Evolutionary conservation across 2,329 filamentous ascomycete species (phyloP).

Genomic region (Botryotinia convoluta): DNA sequence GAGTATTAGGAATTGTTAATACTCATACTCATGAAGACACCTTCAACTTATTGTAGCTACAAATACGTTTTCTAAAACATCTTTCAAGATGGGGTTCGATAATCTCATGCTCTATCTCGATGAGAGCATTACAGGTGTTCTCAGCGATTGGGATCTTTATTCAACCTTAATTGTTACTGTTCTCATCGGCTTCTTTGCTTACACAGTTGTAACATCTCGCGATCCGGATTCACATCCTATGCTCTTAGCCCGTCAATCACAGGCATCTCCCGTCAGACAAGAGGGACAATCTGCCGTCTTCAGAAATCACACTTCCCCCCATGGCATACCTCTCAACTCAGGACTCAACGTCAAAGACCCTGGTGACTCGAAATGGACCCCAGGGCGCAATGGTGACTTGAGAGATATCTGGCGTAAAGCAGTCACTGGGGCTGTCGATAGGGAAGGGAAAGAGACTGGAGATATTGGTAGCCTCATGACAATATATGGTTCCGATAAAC

Average conservation of each 20-base stretch:
- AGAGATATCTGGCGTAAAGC: slow-evolving; percentile 85
- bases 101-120: slow-evolving; percentile 67
- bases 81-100: slow-evolving; percentile 41
- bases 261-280: slow-evolving; percentile 74
- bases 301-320: slow-evolving; percentile 78
- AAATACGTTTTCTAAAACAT: neutral
- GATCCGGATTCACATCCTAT: slow-evolving; percentile 93
- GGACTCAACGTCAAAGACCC: slow-evolving; percentile 81
- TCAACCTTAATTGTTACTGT: slow-evolving; percentile 69
- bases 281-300: slow-evolving; percentile 83
- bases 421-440: slow-evolving; percentile 60
- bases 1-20: neutral
- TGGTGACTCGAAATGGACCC: slow-evolving; percentile 76
- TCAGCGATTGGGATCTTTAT: slow-evolving; percentile 79
- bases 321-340: slow-evolving; percentile 75
- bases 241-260: slow-evolving; percentile 80
- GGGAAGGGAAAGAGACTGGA: slow-evolving; percentile 58
- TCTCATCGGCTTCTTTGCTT: slow-evolving; percentile 66
- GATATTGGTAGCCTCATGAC: slow-evolving; percentile 72
- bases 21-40: slow-evolving; percentile 5
- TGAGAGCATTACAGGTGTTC: slow-evolving; percentile 62
- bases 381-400: slow-evolving; percentile 82
- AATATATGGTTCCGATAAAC: slow-evolving; percentile 71
- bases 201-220: slow-evolving; percentile 65
- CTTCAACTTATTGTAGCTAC: neutral